phyloP scores from a whole-genome alignment of 495 filamentous ascomycete species.

The Evernia prunastri region DNA sequence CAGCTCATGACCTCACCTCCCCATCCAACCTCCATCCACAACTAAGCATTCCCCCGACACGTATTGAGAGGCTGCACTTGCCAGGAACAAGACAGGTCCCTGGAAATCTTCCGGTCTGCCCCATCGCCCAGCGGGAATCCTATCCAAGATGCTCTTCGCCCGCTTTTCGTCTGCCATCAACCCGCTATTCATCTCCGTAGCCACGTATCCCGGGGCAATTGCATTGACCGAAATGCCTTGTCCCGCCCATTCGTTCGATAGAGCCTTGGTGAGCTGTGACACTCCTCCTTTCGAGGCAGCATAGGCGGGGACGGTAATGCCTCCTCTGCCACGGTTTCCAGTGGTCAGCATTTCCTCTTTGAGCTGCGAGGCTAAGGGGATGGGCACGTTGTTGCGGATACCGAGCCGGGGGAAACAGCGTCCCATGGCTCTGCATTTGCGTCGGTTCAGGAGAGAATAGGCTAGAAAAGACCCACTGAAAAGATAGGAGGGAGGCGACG shows the following conservation, averaged over 20 bases:
- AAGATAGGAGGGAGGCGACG: constrained; percentile 73
- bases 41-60: constrained; percentile 74
- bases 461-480: constrained; percentile 45
- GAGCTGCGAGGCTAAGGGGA: background rate
- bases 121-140: constrained; percentile 86
- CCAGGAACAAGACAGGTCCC: constrained; percentile 72
- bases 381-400: background rate
- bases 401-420: too few relatives aligned
- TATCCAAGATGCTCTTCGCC: constrained; percentile 63
- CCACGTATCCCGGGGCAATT: constrained; percentile 76
- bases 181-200: constrained; percentile 87
- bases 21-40: constrained; percentile 95
- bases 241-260: constrained; percentile 80
- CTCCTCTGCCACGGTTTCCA: constrained; percentile 42
- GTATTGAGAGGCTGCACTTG: constrained; percentile 68
- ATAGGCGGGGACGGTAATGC: constrained; percentile 85
- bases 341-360: constrained; percentile 3
- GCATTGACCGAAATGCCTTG: constrained; percentile 76
- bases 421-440: background rate
- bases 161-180: constrained; percentile 65
- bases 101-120: constrained; percentile 85
- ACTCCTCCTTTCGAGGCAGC: constrained; percentile 85
- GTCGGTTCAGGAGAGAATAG: background rate
- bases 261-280: constrained; percentile 77
- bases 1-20: constrained; percentile 61